phyloP scores from a whole-genome alignment of 345 rosid genomes.

The Carallia pectinifolia region DNA sequence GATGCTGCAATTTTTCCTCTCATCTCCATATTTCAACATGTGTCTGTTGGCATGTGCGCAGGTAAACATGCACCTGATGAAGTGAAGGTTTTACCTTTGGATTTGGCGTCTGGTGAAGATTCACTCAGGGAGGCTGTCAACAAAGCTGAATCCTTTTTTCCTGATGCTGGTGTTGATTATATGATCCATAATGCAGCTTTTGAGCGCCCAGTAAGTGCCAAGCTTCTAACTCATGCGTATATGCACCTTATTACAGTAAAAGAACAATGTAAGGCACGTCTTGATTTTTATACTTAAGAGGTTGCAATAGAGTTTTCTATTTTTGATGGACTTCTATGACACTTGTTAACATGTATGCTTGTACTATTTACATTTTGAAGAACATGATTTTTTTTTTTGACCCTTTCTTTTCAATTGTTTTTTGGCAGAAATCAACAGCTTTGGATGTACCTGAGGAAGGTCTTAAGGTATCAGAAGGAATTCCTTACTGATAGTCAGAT shows the following conservation, averaged over 20 bases:
- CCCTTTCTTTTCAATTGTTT: neutral
- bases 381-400: neutral
- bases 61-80: constrained; percentile 76
- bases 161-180: constrained; percentile 70
- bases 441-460: constrained; percentile 68
- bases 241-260: too few species aligned
- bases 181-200: constrained; percentile 92
- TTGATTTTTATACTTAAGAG: too few species aligned
- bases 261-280: too few species aligned
- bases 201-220: constrained; percentile 82
- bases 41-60: constrained; percentile 23
- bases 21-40: neutral
- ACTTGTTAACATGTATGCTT: neutral
- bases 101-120: constrained; percentile 78
- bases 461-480: constrained; percentile 53
- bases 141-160: constrained; percentile 64
- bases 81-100: constrained; percentile 77
- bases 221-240: constrained; percentile 2
- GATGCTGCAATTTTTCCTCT: constrained; percentile 1
- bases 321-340: neutral
- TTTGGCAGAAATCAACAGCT: constrained; percentile 73
- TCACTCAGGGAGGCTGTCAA: constrained; percentile 66
- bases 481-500: constrained; percentile 4
- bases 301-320: too few species aligned
- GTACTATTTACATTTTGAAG: neutral